A percentile compares a stretch with the other conserved stretches of the same genome.
Conservation (phyloP, 2,329 filamentous ascomycete species). For the Dothistroma pini region DNA sequence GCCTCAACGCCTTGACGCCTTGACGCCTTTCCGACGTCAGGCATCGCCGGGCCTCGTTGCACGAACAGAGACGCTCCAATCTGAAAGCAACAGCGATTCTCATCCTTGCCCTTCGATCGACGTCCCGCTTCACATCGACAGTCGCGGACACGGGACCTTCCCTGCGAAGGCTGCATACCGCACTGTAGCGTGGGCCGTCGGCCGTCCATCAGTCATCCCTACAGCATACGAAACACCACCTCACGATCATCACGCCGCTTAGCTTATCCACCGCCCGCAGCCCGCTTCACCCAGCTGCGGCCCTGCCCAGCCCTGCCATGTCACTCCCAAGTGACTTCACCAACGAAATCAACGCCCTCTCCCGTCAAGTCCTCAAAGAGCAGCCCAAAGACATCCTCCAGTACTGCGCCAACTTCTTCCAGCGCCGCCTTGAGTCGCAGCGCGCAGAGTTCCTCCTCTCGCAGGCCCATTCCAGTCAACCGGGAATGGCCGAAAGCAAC, state of each 20-base stretch:
- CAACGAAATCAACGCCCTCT: slow-evolving; percentile 61
- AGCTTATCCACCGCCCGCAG: neutral
- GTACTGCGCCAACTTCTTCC: slow-evolving; percentile 67
- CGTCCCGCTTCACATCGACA: no score
- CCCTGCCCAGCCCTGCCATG: slow-evolving; percentile 17
- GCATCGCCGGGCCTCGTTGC: no score
- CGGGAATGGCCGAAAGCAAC: slow-evolving; percentile 65
- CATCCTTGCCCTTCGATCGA: no score
- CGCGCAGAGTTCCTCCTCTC: slow-evolving; percentile 54
- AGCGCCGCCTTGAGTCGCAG: slow-evolving; percentile 62
- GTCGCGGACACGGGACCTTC: no score
- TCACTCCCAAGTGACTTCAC: slow-evolving; percentile 53
- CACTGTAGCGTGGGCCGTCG: no score
- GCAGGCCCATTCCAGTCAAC: slow-evolving; percentile 45
- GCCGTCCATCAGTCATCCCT: neutral
- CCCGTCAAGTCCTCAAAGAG: slow-evolving; percentile 56
- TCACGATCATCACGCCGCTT: slow-evolving; percentile 1
- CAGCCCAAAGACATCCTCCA: slow-evolving; percentile 63
- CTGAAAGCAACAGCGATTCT: no score
- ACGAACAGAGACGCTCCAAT: no score
- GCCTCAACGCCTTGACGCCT: no score
- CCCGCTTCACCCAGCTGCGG: neutral
- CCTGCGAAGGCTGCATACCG: no score
- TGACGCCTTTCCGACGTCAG: no score
- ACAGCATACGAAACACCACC: neutral